Evolutionary conservation across 2,329 filamentous ascomycete genomes (phyloP).

Genomic region (Macrophomina tecta): DNA sequence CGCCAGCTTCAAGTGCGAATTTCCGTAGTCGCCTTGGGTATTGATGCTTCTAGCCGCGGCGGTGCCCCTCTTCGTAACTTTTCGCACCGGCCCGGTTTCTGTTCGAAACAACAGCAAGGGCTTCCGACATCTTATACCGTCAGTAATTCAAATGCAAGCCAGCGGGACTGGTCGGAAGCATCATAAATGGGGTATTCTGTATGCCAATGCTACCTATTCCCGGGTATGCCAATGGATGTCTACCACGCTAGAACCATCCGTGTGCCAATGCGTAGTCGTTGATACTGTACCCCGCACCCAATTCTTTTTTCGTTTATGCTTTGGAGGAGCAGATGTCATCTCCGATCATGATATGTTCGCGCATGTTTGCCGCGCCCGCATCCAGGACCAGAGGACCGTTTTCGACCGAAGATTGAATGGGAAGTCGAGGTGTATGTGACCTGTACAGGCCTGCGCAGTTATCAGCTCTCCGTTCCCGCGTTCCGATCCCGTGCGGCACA

Average conservation of each 20-base stretch:
- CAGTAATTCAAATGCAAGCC: neutral
- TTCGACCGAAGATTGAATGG: conserved; percentile 1
- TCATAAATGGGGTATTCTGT: conserved; percentile 21
- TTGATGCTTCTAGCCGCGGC: neutral
- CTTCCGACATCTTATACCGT: neutral
- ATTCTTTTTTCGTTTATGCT: conserved; percentile 18
- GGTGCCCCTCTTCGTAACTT: neutral
- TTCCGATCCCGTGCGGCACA: neutral
- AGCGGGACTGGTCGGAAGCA: conserved; percentile 16
- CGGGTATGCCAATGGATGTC: conserved; percentile 26
- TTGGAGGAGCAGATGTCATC: neutral
- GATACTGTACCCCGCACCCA: conserved; percentile 19
- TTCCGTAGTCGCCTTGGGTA: conserved; percentile 6
- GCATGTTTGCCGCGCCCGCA: neutral
- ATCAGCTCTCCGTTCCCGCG: conserved; percentile 6
- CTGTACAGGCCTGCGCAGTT: neutral
- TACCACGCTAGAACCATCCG: conserved; percentile 25
- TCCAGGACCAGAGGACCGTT: conserved; percentile 6
- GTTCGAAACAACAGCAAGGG: conserved; percentile 5
- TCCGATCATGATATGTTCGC: conserved; percentile 3
- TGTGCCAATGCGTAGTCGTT: conserved; percentile 16
- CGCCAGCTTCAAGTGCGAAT: neutral
- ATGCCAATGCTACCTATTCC: conserved; percentile 23
- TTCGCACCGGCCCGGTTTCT: conserved; percentile 9
- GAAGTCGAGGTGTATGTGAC: conserved; percentile 5